Base-by-base conservation (phyloP, 345 rosid genomes). In the Mercurialis annua region DNA sequence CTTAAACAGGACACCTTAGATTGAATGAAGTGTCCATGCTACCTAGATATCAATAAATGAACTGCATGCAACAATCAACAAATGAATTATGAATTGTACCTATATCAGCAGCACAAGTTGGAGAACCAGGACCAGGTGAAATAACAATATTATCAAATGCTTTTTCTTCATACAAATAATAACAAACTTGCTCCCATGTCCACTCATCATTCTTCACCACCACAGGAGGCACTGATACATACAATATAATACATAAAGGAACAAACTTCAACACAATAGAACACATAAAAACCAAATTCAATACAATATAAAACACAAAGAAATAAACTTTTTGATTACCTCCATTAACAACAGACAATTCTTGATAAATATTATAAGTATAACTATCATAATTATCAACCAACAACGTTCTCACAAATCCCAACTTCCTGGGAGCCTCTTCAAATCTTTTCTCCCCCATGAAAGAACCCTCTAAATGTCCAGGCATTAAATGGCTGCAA, bases 41-140 rank as follows among this genome's bases (percentile, higher is more conserved):
- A n/a, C n/a, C n/a, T n/a, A n/a, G n/a, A n/a, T n/a, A n/a, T n/a
- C n/a, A n/a, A n/a, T n/a, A n/a, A n/a, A n/a, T n/a, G n/a, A n/a
- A n/a, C n/a, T n/a, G n/a, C n/a, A n/a, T 36, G 40, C 40, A 36
- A 36, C 46, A 36, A 16, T 11, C 17, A n/a, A 23, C 31, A 24
- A 38, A 12, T 64, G 11, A 26, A 24, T 47, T 20, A n/a, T 29
- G 18, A 4, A 27, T 18, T 59, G 21, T 59, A 93, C 97, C 98
- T 71, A 93, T 82, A 85, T 91, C 97, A 51, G 81, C 74, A 4
- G 96, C 80, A 61, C 95, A 84, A 55, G 87, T 63, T 1, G 99
- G 97, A 50, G 96, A 86, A 70, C 99, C 99, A 78, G 99, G 99
- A 71, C 97, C 97, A 69, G 99, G 99, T 46, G 98, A 93, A 68